Percentiles rank a stretch among this genome's conserved stretches.
Evolutionary conservation across 805 yeast genomes (phyloP).

Genomic region (Wickerhamiella siamensis): DNA sequence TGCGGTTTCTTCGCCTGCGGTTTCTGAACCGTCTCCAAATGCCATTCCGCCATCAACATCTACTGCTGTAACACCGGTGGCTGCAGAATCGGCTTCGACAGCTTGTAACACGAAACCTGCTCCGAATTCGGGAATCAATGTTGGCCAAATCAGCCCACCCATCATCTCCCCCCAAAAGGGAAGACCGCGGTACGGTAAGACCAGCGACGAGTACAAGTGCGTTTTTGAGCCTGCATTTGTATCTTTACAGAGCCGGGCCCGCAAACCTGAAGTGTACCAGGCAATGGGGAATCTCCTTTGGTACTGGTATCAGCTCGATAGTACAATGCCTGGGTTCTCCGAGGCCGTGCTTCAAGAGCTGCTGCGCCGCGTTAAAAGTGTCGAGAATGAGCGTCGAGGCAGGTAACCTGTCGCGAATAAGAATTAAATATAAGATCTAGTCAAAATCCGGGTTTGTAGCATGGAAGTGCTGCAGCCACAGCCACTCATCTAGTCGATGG

Average conservation of each 20-base stretch:
- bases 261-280: not conserved
- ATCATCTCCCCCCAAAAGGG: not conserved
- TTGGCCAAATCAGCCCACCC: not conserved
- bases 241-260: not conserved
- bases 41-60: not conserved
- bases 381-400: too few species aligned
- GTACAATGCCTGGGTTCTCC: not conserved
- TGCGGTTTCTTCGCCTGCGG: not conserved
- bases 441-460: not conserved
- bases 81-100: not conserved
- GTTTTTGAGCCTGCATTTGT: not conserved
- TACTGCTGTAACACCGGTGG: not conserved
- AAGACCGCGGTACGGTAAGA: not conserved
- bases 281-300: not conserved
- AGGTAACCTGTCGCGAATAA: too few species aligned
- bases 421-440: too few species aligned
- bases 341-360: not conserved
- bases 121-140: not conserved
- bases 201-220: not conserved
- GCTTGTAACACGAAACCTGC: not conserved
- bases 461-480: constrained; percentile 20
- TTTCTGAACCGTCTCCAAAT: not conserved
- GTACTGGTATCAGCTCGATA: not conserved
- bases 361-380: too few species aligned
- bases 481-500: constrained; percentile 63